Percentiles rank a stretch among this genome's conserved stretches.
Conservation (phyloP, 257 asterid genomes). For the Nicotiana attenuata region DNA sequence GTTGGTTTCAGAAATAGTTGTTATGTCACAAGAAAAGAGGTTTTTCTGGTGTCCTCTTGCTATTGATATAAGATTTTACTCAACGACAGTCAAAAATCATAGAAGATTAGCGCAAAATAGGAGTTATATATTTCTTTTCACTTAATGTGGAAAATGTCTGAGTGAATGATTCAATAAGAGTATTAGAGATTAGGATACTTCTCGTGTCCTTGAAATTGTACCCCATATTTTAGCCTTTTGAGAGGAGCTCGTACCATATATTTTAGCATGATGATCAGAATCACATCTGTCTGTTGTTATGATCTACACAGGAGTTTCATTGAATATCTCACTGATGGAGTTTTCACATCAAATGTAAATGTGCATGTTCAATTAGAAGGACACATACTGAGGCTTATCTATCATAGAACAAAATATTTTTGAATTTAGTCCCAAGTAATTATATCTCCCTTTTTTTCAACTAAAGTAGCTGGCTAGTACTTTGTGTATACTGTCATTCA, state of each 20-base stretch:
- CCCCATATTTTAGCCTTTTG: neutral
- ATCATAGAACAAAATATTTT: neutral
- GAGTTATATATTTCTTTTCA: neutral
- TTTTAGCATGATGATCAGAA: neutral
- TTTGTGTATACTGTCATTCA: neutral
- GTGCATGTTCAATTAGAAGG: neutral
- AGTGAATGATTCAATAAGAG: neutral
- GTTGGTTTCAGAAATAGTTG: neutral
- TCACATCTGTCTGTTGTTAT: neutral
- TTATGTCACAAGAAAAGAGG: neutral
- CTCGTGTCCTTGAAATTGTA: neutral
- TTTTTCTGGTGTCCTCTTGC: neutral
- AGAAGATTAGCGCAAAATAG: neutral
- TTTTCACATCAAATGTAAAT: neutral
- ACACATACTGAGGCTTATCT: neutral
- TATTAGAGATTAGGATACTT: neutral
- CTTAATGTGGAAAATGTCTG: neutral
- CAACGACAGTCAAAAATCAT: neutral
- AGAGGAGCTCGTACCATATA: neutral
- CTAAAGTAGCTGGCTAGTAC: neutral
- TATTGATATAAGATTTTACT: neutral
- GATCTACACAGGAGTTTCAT: neutral
- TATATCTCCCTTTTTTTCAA: neutral
- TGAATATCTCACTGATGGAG: neutral
- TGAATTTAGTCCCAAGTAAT: neutral